phyloP scores from a whole-genome alignment of 495 filamentous ascomycete species.

The Xylaria longipes region DNA sequence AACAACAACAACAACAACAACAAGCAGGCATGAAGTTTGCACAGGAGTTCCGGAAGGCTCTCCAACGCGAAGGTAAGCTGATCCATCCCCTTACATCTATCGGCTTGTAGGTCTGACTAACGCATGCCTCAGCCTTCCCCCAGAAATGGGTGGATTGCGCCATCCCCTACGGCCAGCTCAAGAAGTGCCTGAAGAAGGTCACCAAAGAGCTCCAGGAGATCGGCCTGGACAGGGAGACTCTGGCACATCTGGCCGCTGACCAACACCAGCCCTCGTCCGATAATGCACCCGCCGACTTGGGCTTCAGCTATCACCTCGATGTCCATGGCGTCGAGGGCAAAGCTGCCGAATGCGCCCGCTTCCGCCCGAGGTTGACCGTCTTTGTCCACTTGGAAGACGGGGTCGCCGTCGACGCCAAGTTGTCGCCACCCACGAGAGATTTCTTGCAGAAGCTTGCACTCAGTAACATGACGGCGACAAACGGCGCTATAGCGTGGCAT shows the following conservation, averaged over 20 bases:
- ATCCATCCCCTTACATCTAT: not conserved
- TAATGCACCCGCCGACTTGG: conserved; percentile 21
- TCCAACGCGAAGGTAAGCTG: conserved; percentile 56
- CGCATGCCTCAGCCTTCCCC: conserved; percentile 52
- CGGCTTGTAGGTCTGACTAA: conserved; percentile 17
- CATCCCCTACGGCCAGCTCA: conserved; percentile 74
- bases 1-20: not conserved
- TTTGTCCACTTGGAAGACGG: conserved; percentile 59
- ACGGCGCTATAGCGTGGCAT: not conserved
- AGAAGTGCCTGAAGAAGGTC: conserved; percentile 76
- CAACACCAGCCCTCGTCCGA: conserved; percentile 34
- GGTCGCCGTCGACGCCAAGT: conserved; percentile 59
- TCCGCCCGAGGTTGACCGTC: conserved; percentile 66
- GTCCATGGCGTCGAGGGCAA: conserved; percentile 26
- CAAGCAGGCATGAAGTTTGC: conserved; percentile 71
- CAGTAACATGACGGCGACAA: conserved; percentile 23
- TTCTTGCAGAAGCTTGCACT: conserved; percentile 57
- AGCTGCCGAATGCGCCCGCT: conserved; percentile 42
- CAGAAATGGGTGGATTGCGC: conserved; percentile 71
- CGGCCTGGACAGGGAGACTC: conserved; percentile 66
- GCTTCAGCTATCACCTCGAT: conserved; percentile 56
- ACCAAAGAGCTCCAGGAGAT: conserved; percentile 63
- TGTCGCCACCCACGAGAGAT: conserved; percentile 60
- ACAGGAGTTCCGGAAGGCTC: conserved; percentile 66
- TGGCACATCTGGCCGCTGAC: conserved; percentile 56